Base-by-base conservation (phyloP, 352 stramenopile genomes). In the Globisporangium spiculum region DNA sequence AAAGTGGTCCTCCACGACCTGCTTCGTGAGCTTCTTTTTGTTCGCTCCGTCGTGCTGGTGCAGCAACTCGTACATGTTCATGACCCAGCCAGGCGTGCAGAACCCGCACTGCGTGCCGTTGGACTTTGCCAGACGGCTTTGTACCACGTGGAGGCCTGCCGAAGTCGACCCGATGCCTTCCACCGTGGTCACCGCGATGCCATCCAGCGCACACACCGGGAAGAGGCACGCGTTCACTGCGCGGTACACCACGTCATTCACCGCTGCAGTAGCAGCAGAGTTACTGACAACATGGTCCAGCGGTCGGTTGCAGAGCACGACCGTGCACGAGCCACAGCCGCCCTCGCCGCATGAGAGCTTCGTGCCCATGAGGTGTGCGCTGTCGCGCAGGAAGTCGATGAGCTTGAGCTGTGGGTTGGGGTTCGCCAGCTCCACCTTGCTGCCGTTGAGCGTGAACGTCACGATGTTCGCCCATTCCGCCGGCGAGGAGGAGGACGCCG, bases 281-380 rank as follows among this genome's bases (percentile, higher is more conserved):
- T 1, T 24, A 8, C 16, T 41, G 22, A 56, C 5, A 27, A 46
- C 26, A 34, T 50, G 65, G 38, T 69, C 65, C 27, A 69, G 30
- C 4, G 65, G 56, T 16, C 44, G 65, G 9, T 80, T 79, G 34
- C 87, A 93, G 10, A 98, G 75, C 77, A 98, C 96, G 60, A 99
- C 95, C 12, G 93, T 99, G 72, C 97, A 99, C 26, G 97, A 96
- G 30, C 97, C 97, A 66, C 97, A 99, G 36, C 97, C 97, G 46
- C 97, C 97, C 70, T 99, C 96, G 6, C 90, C 93, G 65, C 97
- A 99, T 66, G 93, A 96, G n/a, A 96, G 82, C 66, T 96, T 97
- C 3, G 88, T 94, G 63, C 86, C 88, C 22, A 85, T 91, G 66
- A 94, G 84, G 20, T 80, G 70, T 64, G 89, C 62, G 48, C 87